phyloP scores from a whole-genome alignment of 768 basidiomycete species.

The Amanita muscaria region DNA sequence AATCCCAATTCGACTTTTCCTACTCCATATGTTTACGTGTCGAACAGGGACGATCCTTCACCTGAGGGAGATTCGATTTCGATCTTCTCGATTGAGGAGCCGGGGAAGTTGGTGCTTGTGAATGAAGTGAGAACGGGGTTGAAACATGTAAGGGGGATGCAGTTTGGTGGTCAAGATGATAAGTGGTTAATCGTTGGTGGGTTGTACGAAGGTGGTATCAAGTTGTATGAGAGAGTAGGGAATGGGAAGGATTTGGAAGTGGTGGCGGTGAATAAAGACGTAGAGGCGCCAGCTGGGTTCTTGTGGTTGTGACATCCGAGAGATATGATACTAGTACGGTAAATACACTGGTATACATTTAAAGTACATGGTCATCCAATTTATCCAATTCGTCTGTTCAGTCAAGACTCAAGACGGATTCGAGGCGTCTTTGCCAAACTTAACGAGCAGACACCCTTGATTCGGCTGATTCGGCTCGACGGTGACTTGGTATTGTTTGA shows the following conservation, averaged over 20 bases:
- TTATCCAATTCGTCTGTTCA: too few relatives aligned
- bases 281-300: slow-evolving; percentile 47
- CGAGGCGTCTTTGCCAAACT: too few relatives aligned
- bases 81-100: slow-evolving; percentile 47
- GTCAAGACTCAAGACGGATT: too few relatives aligned
- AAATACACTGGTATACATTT: neutral
- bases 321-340: neutral
- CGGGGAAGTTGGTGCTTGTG: slow-evolving; percentile 32
- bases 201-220: slow-evolving; percentile 53
- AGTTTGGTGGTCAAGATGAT: slow-evolving; percentile 53
- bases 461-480: too few relatives aligned
- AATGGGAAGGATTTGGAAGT: slow-evolving; percentile 47
- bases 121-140: slow-evolving; percentile 62
- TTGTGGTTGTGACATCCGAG: slow-evolving; percentile 37
- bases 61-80: slow-evolving; percentile 66
- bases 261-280: slow-evolving; percentile 35
- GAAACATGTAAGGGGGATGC: slow-evolving; percentile 61
- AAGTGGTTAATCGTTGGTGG: slow-evolving; percentile 62
- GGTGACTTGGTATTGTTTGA: too few relatives aligned
- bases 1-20: slow-evolving; percentile 42
- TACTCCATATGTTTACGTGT: slow-evolving; percentile 55
- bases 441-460: too few relatives aligned
- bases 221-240: slow-evolving; percentile 58
- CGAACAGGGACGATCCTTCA: slow-evolving; percentile 68
- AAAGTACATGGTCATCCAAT: too few relatives aligned